These are phyloP conservation scores for sweet orange (Citrus sinensis) DNA, from an alignment of 345 rosid genomes.

Conservation along the genomic window DNA sequence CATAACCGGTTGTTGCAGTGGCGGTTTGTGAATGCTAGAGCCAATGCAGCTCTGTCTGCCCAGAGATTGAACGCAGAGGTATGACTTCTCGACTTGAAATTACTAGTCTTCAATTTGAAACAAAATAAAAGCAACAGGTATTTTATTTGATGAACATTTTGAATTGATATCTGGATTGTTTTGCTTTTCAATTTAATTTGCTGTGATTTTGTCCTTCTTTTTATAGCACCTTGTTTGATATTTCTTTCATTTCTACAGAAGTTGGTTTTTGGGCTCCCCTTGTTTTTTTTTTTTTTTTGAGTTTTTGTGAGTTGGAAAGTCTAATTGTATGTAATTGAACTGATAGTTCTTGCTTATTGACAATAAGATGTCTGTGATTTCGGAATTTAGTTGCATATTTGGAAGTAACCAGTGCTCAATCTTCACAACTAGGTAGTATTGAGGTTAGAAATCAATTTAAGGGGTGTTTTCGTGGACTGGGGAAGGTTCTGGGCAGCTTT, in stretches of 20 bases:
- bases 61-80: slow-evolving; percentile 79
- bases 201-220: neutral
- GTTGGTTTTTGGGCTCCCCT: neutral
- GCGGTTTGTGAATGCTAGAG: slow-evolving; percentile 83
- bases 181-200: neutral
- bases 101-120: neutral
- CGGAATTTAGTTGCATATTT: neutral
- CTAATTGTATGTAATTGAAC: neutral
- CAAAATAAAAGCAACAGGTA: neutral
- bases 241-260: too few species aligned
- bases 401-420: neutral
- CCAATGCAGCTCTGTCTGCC: slow-evolving; percentile 46
- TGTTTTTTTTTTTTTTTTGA: neutral
- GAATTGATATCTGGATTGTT: neutral
- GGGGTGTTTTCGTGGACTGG: neutral
- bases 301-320: neutral
- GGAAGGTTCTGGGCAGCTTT: neutral
- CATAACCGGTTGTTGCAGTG: slow-evolving; percentile 79
- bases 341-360: neutral
- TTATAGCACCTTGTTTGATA: too few species aligned
- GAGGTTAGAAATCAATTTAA: neutral
- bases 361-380: neutral
- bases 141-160: neutral
- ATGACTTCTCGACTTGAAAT: slow-evolving; percentile 13
- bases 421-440: neutral